A percentile compares a stretch with the other conserved stretches of the same genome.
Conservation (phyloP, 2,329 filamentous ascomycete genomes). For the Arthroderma sp. region DNA sequence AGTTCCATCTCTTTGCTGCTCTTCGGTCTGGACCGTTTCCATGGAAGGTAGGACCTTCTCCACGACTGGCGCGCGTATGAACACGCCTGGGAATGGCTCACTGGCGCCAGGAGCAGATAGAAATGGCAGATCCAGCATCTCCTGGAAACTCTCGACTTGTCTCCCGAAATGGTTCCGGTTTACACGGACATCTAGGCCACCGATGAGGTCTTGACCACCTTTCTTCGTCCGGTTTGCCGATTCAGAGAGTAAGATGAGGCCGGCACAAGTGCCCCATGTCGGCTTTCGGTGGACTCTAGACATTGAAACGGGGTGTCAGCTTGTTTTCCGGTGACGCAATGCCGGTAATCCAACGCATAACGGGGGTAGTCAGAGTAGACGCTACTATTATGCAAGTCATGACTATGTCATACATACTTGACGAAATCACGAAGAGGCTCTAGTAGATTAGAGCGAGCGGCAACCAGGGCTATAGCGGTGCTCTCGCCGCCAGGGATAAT, state of each 20-base stretch:
- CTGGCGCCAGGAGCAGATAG: slow-evolving; percentile 29
- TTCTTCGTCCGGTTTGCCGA: slow-evolving; percentile 78
- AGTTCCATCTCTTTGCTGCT: slow-evolving; percentile 36
- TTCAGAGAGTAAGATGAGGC: slow-evolving; percentile 79
- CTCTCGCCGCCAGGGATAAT: slow-evolving; percentile 91
- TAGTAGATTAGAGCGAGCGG: slow-evolving; percentile 64
- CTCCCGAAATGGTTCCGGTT: slow-evolving; percentile 92
- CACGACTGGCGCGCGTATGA: slow-evolving; percentile 88
- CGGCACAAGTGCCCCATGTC: slow-evolving; percentile 92
- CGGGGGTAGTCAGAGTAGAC: not conserved
- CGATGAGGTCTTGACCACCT: slow-evolving; percentile 84
- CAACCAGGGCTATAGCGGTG: slow-evolving; percentile 82
- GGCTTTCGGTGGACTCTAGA: slow-evolving; percentile 60
- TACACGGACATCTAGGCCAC: slow-evolving; percentile 78
- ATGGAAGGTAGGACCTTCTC: slow-evolving; percentile 56
- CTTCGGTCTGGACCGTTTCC: slow-evolving; percentile 38
- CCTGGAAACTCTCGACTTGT: slow-evolving; percentile 83
- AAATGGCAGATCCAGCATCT: slow-evolving; percentile 60
- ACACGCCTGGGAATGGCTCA: slow-evolving; percentile 64
- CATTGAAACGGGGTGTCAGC: no score
- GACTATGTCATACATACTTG: slow-evolving; percentile 45
- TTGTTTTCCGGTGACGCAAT: no score
- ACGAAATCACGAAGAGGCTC: slow-evolving; percentile 82
- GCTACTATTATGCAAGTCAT: no score
- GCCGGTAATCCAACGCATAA: not conserved